Conservation (phyloP, 768 basidiomycete species). For the Boletellus ananiceps region DNA sequence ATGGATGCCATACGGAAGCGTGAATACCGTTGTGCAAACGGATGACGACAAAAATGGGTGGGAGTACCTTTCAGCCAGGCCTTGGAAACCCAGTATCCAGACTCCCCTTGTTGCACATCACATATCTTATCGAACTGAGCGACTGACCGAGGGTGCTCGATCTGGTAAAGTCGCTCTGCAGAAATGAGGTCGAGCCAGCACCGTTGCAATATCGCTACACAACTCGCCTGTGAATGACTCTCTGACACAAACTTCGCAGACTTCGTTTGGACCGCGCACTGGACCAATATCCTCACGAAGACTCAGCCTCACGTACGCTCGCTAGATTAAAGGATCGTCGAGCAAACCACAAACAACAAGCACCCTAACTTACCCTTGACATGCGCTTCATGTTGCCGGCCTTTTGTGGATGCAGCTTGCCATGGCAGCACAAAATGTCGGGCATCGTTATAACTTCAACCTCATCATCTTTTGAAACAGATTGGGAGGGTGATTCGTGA, state of each 20-base stretch:
- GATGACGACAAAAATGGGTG: constrained; percentile 4
- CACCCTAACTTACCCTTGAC: constrained; percentile 38
- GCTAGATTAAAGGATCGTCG: constrained; percentile 7
- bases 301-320: constrained; percentile 24
- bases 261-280: constrained; percentile 42
- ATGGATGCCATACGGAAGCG: constrained; percentile 4
- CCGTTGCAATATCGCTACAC: neutral
- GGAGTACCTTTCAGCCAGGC: constrained; percentile 67
- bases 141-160: constrained; percentile 62
- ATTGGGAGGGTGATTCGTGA: constrained; percentile 17
- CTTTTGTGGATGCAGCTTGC: constrained; percentile 55
- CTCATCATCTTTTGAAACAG: constrained; percentile 14
- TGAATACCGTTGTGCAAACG: constrained; percentile 1
- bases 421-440: constrained; percentile 62
- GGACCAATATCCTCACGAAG: constrained; percentile 47
- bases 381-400: constrained; percentile 66
- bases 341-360: neutral
- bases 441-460: constrained; percentile 28
- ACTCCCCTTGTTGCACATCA: constrained; percentile 38
- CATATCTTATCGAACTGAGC: constrained; percentile 52
- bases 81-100: constrained; percentile 72
- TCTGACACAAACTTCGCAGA: constrained; percentile 59
- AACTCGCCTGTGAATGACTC: constrained; percentile 52
- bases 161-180: constrained; percentile 64
- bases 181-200: constrained; percentile 1